Percentiles rank a stretch among this genome's conserved stretches.
Evolutionary conservation across 345 rosid species (phyloP).

Genomic region (Durio zibethinus): DNA sequence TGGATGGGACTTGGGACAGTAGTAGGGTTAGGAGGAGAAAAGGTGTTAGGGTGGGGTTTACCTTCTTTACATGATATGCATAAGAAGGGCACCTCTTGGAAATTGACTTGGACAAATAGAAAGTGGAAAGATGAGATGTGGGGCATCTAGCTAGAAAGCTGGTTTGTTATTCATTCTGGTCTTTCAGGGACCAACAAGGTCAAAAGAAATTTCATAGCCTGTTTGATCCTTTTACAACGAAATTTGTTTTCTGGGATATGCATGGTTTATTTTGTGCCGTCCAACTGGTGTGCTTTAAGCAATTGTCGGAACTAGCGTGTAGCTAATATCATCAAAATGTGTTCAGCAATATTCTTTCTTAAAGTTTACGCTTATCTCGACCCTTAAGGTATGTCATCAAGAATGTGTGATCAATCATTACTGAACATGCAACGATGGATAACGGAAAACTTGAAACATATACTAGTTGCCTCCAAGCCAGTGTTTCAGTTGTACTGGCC

Average conservation of each 20-base stretch:
- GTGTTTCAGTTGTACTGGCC: background rate
- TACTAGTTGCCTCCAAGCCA: background rate
- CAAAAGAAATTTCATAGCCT: background rate
- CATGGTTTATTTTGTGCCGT: background rate
- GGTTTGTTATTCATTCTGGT: background rate
- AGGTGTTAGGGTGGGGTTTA: background rate
- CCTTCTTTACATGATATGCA: background rate
- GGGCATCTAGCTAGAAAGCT: conserved; percentile 1
- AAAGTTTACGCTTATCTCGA: too few relatives aligned
- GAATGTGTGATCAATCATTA: background rate
- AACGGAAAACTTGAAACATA: background rate
- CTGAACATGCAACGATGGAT: too few relatives aligned
- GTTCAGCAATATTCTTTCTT: too few relatives aligned
- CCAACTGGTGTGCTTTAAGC: conserved; percentile 2
- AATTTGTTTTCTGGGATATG: too few relatives aligned
- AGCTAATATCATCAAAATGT: background rate
- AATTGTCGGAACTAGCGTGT: background rate
- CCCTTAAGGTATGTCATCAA: background rate
- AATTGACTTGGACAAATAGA: background rate
- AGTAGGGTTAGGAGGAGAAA: background rate
- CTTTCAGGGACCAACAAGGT: conserved; percentile 2
- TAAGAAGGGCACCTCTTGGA: background rate
- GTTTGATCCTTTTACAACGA: background rate
- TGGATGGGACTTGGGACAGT: background rate
- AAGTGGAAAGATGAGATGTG: conserved; percentile 9